A percentile compares a stretch with the other conserved stretches of the same genome.
Conservation (phyloP, 139 green algal species). For the Chlorella sp. region DNA sequence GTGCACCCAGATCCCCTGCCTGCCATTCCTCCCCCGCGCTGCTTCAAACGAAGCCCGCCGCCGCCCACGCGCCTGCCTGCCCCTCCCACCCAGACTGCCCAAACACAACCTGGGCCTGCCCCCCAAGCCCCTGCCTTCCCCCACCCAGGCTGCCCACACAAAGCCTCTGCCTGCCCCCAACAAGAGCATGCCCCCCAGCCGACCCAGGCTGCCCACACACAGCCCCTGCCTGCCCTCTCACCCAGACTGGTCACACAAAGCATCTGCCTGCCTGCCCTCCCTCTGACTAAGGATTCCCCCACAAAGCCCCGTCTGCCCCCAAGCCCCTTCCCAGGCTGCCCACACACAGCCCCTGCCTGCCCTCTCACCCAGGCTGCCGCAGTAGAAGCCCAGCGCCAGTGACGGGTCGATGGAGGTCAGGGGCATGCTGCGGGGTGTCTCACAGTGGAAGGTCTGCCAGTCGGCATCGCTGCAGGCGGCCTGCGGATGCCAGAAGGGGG, state of each 20-base stretch:
- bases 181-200: no score
- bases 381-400: constrained; percentile 89
- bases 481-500: constrained; percentile 5
- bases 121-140: no score
- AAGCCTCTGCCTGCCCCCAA: no score
- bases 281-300: no score
- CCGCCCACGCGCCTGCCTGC: background rate
- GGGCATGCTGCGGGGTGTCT: constrained; percentile 66
- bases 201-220: background rate
- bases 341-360: background rate
- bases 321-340: background rate
- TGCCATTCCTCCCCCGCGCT: no score
- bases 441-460: constrained; percentile 47
- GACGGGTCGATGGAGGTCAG: constrained; percentile 81
- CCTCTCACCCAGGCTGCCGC: constrained; percentile 45
- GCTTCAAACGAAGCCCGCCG: no score
- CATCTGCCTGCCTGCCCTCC: background rate
- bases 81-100: background rate
- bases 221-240: background rate
- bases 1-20: no score
- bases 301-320: background rate
- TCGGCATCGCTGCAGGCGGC: constrained; percentile 35
- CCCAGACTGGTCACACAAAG: background rate
- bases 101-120: no score
- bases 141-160: background rate